These are phyloP conservation scores for Cutaneotrichosporon mucoides DNA, from an alignment of 1,284 basidiomycete genomes.

Conservation along the genomic window DNA sequence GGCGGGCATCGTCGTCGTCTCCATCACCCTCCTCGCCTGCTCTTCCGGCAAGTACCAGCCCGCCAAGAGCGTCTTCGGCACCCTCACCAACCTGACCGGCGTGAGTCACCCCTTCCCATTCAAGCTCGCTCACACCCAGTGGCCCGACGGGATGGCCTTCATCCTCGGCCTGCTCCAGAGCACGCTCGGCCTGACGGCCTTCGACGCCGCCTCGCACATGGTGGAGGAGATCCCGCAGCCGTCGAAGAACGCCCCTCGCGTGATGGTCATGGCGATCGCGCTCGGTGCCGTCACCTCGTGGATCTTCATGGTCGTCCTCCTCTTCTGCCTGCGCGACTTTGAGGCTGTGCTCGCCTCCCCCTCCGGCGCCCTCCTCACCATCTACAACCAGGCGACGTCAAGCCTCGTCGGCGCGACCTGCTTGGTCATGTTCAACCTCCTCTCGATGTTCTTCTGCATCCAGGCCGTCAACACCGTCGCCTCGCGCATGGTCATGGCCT, in stretches of 20 bases:
- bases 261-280: constrained; percentile 39
- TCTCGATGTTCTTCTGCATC: constrained; percentile 39
- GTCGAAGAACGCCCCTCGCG: constrained; percentile 33
- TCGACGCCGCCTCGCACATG: constrained; percentile 42
- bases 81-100: constrained; percentile 34
- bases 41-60: constrained; percentile 32
- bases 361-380: constrained; percentile 12
- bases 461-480: constrained; percentile 58
- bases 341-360: constrained; percentile 8
- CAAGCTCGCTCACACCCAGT: constrained; percentile 18
- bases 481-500: constrained; percentile 63
- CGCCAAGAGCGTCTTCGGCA: constrained; percentile 43
- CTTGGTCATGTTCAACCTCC: constrained; percentile 48
- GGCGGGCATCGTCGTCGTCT: constrained; percentile 40
- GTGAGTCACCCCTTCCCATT: neutral
- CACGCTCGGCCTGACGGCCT: constrained; percentile 15
- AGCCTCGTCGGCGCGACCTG: constrained; percentile 44
- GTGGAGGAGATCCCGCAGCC: constrained; percentile 44
- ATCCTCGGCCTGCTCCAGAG: constrained; percentile 46
- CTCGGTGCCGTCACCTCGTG: constrained; percentile 32
- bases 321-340: constrained; percentile 20
- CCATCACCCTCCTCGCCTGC: constrained; percentile 25
- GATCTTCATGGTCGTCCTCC: constrained; percentile 40
- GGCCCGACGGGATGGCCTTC: constrained; percentile 35
- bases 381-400: constrained; percentile 29